phyloP scores from a whole-genome alignment of 148 eudicot genomes.

The Camellia japonica region DNA sequence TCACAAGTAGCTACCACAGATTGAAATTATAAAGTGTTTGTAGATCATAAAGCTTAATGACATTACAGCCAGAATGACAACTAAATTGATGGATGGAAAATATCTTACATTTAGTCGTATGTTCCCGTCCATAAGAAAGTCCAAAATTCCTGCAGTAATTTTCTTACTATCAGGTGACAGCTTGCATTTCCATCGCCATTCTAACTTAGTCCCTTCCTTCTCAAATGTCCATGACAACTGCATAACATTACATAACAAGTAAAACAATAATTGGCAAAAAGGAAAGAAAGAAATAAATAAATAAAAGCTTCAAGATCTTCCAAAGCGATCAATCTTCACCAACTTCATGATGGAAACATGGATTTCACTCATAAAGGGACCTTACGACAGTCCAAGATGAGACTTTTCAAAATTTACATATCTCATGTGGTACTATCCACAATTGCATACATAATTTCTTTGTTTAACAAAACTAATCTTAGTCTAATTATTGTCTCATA shows the following conservation, averaged over 20 bases:
- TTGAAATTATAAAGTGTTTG: too few species aligned
- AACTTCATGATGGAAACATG: slow-evolving; percentile 8
- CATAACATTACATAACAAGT: slow-evolving; percentile 3
- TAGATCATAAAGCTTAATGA: background rate
- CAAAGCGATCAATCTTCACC: background rate
- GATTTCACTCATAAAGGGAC: background rate
- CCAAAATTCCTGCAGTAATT: slow-evolving; percentile 65
- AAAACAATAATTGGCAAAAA: slow-evolving; percentile 6
- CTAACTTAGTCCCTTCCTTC: slow-evolving; percentile 80
- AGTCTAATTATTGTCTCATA: background rate
- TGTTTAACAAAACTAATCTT: background rate
- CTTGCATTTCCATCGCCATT: slow-evolving; percentile 95
- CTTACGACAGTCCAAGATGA: background rate
- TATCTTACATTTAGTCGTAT: slow-evolving; percentile 76
- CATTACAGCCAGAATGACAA: slow-evolving; percentile 5
- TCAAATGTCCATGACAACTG: slow-evolving; percentile 95
- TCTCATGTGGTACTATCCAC: background rate
- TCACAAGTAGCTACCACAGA: too few species aligned
- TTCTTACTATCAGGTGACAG: slow-evolving; percentile 60
- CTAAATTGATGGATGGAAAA: background rate
- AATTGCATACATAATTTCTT: background rate
- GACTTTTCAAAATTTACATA: background rate
- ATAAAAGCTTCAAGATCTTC: background rate
- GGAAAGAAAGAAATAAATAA: background rate
- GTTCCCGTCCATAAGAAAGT: slow-evolving; percentile 87